Percentiles rank a stretch among this genome's conserved stretches.
These are phyloP conservation scores for Wickerhamiella hasegawae DNA, from an alignment of 805 yeast species.

Conservation along the genomic window DNA sequence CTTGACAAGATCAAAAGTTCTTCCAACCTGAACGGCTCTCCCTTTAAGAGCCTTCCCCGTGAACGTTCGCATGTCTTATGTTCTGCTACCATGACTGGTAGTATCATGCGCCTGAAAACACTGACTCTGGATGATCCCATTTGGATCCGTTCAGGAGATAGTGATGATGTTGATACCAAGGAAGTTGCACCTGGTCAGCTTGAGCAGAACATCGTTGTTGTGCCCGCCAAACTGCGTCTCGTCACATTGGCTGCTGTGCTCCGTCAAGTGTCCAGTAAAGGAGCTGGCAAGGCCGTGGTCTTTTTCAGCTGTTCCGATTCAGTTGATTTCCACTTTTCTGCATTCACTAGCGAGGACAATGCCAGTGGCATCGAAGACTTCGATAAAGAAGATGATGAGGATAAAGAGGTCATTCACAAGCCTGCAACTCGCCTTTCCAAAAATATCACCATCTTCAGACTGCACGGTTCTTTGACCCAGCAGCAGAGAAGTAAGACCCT, in stretches of 20 bases:
- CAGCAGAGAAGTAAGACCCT: constrained; percentile 67
- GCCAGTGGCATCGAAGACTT: constrained; percentile 19
- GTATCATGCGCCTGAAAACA: constrained; percentile 67
- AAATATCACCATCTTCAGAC: constrained; percentile 39
- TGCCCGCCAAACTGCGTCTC: constrained; percentile 81
- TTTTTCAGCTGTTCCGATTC: constrained; percentile 91
- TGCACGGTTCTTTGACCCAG: constrained; percentile 87
- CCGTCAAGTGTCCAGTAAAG: constrained; percentile 28
- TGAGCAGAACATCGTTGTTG: constrained; percentile 60
- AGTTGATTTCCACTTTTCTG: constrained; percentile 82
- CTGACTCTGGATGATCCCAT: constrained; percentile 60
- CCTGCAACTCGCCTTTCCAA: constrained; percentile 38
- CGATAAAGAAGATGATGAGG: constrained; percentile 20
- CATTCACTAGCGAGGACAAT: constrained; percentile 44
- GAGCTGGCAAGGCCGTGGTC: constrained; percentile 33
- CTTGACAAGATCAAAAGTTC: constrained; percentile 38
- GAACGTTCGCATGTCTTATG: constrained; percentile 68
- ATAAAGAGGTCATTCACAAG: constrained; percentile 25
- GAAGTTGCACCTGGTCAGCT: constrained; percentile 79
- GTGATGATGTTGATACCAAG: constrained; percentile 9
- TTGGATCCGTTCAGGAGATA: constrained; percentile 35
- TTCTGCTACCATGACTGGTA: constrained; percentile 83
- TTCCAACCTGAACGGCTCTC: constrained; percentile 25
- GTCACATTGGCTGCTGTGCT: constrained; percentile 63
- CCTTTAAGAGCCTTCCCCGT: constrained; percentile 34